A percentile compares a stretch with the other conserved stretches of the same genome.
These are phyloP conservation scores for Rhizopus arrhizus DNA, from an alignment of 371 early-diverging fungal species.

Conservation along the genomic window DNA sequence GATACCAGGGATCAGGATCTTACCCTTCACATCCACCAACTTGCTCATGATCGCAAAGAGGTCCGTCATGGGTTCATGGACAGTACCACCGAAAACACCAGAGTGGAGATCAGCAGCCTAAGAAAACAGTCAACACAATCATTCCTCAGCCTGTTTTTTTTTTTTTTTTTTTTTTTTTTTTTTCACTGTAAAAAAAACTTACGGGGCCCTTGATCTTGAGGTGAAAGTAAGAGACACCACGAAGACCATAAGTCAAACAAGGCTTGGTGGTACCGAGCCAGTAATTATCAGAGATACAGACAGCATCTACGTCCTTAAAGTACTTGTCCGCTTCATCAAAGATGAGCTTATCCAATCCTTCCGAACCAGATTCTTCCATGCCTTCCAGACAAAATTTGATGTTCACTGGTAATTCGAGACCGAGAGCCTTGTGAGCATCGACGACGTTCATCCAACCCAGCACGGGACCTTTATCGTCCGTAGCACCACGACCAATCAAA, in stretches of 20 bases:
- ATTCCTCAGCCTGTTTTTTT: too few species aligned
- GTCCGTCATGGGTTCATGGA: conserved; percentile 98
- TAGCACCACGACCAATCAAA: conserved; percentile 89
- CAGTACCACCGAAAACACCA: conserved; percentile 96
- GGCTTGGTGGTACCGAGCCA: conserved; percentile 96
- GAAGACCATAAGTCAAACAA: conserved; percentile 96
- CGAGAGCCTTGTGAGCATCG: conserved; percentile 89
- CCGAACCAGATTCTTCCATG: conserved; percentile 87
- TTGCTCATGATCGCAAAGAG: conserved; percentile 80
- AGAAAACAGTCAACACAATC: conserved; percentile 3
- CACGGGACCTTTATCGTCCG: conserved; percentile 96
- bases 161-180: too few species aligned
- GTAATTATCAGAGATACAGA: conserved; percentile 96
- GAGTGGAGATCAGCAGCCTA: conserved; percentile 83
- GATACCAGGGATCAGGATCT: conserved; percentile 91
- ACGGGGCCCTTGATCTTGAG: conserved; percentile 78
- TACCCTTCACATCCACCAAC: conserved; percentile 84
- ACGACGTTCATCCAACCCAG: conserved; percentile 93
- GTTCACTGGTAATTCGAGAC: conserved; percentile 91
- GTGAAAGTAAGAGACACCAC: conserved; percentile 92
- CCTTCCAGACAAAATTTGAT: conserved; percentile 96
- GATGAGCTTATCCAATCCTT: conserved; percentile 93
- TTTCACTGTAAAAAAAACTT: conserved; percentile 31
- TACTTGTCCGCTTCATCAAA: conserved; percentile 78
- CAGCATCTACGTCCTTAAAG: conserved; percentile 89